Percentiles rank a stretch among this genome's conserved stretches.
Conservation (phyloP, 2,329 filamentous ascomycete genomes). For the Penicillium sclerotiorum region DNA sequence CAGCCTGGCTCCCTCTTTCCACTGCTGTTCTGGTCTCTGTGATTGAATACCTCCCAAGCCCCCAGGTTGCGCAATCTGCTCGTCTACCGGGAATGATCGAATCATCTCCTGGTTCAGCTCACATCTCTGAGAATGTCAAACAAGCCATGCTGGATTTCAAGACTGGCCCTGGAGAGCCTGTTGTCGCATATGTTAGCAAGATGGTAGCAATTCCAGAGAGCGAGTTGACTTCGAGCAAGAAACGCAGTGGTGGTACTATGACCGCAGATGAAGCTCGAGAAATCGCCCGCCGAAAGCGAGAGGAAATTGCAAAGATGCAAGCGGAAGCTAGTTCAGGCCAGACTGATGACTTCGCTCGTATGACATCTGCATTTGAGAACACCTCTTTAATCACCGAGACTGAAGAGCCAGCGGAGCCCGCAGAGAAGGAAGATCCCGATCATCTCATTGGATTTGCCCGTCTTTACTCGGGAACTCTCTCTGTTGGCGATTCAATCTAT, state of each 20-base stretch:
- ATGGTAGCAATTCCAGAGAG: slow-evolving; percentile 96
- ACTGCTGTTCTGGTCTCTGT: slow-evolving; percentile 92
- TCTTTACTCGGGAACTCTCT: slow-evolving; percentile 87
- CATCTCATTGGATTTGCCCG: slow-evolving; percentile 93
- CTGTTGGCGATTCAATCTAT: slow-evolving; percentile 87
- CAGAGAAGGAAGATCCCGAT: slow-evolving; percentile 71
- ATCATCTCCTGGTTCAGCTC: slow-evolving; percentile 73
- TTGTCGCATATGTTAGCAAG: slow-evolving; percentile 95
- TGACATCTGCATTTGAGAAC: slow-evolving; percentile 64
- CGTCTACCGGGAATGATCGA: slow-evolving; percentile 79
- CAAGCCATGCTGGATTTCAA: slow-evolving; percentile 84
- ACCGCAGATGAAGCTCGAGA: slow-evolving; percentile 90
- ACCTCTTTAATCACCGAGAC: slow-evolving; percentile 58
- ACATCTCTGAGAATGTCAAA: slow-evolving; percentile 69
- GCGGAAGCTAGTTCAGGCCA: slow-evolving; percentile 54
- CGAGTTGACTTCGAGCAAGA: slow-evolving; percentile 81
- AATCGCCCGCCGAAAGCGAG: slow-evolving; percentile 81
- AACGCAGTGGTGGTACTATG: slow-evolving; percentile 69
- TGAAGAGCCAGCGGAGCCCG: slow-evolving; percentile 52
- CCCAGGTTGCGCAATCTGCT: slow-evolving; percentile 74
- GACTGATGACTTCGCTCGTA: slow-evolving; percentile 55
- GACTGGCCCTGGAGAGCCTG: slow-evolving; percentile 68
- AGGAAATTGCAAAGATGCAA: slow-evolving; percentile 81
- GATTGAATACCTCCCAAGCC: slow-evolving; percentile 87
- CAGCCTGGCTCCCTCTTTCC: slow-evolving; percentile 87